phyloP scores from a whole-genome alignment of 495 filamentous ascomycete genomes.

The Cairneyella variabilis region DNA sequence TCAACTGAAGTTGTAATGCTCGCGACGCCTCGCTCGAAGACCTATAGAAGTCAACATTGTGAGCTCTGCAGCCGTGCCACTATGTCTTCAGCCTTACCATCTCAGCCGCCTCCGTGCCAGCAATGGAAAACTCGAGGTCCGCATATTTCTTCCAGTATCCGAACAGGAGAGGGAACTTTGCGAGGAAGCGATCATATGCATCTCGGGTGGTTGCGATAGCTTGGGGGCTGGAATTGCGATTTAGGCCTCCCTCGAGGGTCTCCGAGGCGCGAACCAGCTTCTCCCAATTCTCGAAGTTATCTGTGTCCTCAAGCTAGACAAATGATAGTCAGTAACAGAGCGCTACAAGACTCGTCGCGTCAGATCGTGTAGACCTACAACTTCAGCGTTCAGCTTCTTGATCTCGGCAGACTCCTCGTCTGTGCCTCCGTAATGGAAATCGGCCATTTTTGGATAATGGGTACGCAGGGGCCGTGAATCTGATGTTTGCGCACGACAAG shows the following conservation, averaged over 20 bases:
- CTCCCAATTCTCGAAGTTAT: slow-evolving; percentile 95
- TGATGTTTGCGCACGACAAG: neutral
- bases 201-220: slow-evolving; percentile 81
- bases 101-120: slow-evolving; percentile 94
- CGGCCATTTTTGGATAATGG: slow-evolving; percentile 22
- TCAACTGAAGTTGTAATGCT: slow-evolving; percentile 92
- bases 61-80: neutral
- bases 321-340: slow-evolving; percentile 1
- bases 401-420: slow-evolving; percentile 87
- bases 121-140: slow-evolving; percentile 93
- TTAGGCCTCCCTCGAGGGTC: slow-evolving; percentile 85
- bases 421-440: slow-evolving; percentile 64
- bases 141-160: slow-evolving; percentile 99
- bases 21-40: slow-evolving; percentile 93
- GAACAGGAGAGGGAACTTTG: slow-evolving; percentile 93
- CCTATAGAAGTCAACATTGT: slow-evolving; percentile 40
- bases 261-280: slow-evolving; percentile 81
- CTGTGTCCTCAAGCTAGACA: slow-evolving; percentile 66
- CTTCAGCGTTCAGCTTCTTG: slow-evolving; percentile 68
- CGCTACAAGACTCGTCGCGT: neutral
- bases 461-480: neutral
- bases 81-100: slow-evolving; percentile 60
- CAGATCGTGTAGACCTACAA: slow-evolving; percentile 58
- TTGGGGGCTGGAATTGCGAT: slow-evolving; percentile 92
- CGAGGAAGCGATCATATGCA: slow-evolving; percentile 87